Evolutionary conservation across 495 filamentous ascomycete genomes (phyloP), one percentile per base, ranked within the genome.

Genomic region (Lentithecium fluviatile): DNA sequence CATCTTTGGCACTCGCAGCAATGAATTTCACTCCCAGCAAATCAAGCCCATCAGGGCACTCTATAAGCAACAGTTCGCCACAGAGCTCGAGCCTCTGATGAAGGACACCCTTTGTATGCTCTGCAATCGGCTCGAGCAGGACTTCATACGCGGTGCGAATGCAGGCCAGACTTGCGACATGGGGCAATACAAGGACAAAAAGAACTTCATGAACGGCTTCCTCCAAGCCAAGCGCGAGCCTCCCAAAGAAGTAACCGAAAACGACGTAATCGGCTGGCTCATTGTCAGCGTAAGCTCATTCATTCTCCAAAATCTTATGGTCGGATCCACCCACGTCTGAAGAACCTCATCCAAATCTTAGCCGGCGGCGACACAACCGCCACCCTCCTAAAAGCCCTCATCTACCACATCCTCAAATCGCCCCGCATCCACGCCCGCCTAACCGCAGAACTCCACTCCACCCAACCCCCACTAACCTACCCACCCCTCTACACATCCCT

Each of bases 201-300:
- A 57, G 13, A 52, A 63, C 38, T 63, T 56, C 42, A 56, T 63
- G 52, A 57, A 63, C 20, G 45, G 52, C 2, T 63, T 63, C n/a
- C 46, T 63, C 2, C 36, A 52, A 19, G 52, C 60, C 2, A 63
- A 63, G 29, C 23, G 36, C 10, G 52, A 56, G 43, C 57, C 11
- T 32, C 52, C 60, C 7, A 52, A 51, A 2, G 13, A 50, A 13
- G 60, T 63, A 1, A 5, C 13, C 11, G 53, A 63, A 17, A 51
- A 56, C 17, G 36, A 25, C 19, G 32, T 63, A 13, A 57, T 63
- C 11, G 60, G 52, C 0, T 63, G 57, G 29, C 20, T 63, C n/a
- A 63, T 56, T 8, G 4, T 63, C 17, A 56, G 57, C 20, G 51
- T 62, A 37, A 55, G 50, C 10, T 45, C n/a, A 1, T 6, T 6